Percentiles rank a stretch among this genome's conserved stretches.
Conservation (phyloP, 768 basidiomycete species). For the Boletus insuetus region DNA sequence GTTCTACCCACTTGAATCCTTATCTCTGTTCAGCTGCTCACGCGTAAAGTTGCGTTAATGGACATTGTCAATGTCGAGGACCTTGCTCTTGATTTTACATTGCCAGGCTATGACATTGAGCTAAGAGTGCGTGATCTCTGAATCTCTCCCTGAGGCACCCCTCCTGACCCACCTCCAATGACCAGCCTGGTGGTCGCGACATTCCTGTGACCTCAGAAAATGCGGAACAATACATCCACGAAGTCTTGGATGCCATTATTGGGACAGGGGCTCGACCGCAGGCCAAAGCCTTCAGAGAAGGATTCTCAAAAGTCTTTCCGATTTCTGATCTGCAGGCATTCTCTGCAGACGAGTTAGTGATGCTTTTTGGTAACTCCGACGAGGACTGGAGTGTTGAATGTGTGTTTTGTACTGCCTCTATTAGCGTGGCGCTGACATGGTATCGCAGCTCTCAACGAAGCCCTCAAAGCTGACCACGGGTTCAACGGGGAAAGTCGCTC, state of each 20-base stretch:
- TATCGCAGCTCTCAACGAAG: constrained; percentile 73
- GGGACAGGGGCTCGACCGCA: constrained; percentile 76
- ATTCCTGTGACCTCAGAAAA: constrained; percentile 84
- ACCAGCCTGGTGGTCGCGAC: constrained; percentile 74
- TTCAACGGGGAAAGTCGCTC: constrained; percentile 94
- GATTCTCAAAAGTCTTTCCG: constrained; percentile 96
- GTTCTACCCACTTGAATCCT: background rate
- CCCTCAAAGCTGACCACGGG: constrained; percentile 96
- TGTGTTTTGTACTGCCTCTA: constrained; percentile 39
- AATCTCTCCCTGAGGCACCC: background rate
- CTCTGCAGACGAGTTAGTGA: constrained; percentile 90
- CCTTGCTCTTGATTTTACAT: constrained; percentile 91
- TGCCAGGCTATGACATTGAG: constrained; percentile 95
- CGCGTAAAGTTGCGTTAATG: constrained; percentile 54
- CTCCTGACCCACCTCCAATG: background rate
- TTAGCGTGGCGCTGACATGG: background rate
- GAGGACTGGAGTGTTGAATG: constrained; percentile 96
- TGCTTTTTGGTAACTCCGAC: constrained; percentile 95
- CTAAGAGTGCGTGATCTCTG: constrained; percentile 56
- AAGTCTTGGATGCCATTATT: constrained; percentile 84
- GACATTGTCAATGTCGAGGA: constrained; percentile 76
- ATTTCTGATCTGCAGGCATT: constrained; percentile 88
- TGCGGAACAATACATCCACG: constrained; percentile 84
- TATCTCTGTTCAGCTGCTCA: constrained; percentile 36
- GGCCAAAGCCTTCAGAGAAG: constrained; percentile 89